Evolutionary conservation across 1,284 basidiomycete species (phyloP), one percentile per base, ranked within the genome.

Genomic region (Ustilago curta): DNA sequence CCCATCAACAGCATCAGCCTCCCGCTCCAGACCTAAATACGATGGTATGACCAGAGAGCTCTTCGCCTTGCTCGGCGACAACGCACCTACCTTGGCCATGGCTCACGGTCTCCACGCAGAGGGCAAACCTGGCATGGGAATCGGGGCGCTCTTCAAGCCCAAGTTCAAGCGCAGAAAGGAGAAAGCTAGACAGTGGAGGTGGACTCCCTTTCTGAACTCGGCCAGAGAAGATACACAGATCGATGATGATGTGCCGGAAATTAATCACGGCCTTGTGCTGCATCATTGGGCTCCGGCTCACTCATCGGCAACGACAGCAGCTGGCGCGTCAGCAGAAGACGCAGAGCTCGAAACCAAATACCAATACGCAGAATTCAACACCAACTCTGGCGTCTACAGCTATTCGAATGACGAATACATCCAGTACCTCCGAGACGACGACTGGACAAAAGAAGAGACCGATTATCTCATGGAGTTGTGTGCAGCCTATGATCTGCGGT

Each of bases 361-460:
- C 40, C 87, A 88, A 2, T 97, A 94, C 84, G 89, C 90, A 43
- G 91, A 91, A 78, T 97, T 94, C 86, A 92, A 93, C 84, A 88
- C 91, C 7, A 88, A 88, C 58, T 88, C 91, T 0, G 88, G 89
- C 9, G 86, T 89, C 2, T 94, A 92, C 87, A 88, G 89, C 48
- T 99, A 97, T 86, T 91, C 93, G 12, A 90, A 92, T 79, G 93
- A 95, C 68, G 97, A 99, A 87, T 99, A 99, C 84, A 89, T 90
- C 11, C 89, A 89, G 37, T 88, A 91, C 71, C 87, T 98, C 2
- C 89, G 92, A 86, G 95, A 98, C 83, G 87, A 88, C 18, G 91
- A 92, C 64, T 99, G 97, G 97, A 90, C 93, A 0, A 92, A 92
- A 76, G 93, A 95, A 79, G 95, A 99, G 87, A 98, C 97, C 0